Evolutionary conservation across 2,329 filamentous ascomycete genomes (phyloP).

Genomic region (Pestalotiopsis sp.): DNA sequence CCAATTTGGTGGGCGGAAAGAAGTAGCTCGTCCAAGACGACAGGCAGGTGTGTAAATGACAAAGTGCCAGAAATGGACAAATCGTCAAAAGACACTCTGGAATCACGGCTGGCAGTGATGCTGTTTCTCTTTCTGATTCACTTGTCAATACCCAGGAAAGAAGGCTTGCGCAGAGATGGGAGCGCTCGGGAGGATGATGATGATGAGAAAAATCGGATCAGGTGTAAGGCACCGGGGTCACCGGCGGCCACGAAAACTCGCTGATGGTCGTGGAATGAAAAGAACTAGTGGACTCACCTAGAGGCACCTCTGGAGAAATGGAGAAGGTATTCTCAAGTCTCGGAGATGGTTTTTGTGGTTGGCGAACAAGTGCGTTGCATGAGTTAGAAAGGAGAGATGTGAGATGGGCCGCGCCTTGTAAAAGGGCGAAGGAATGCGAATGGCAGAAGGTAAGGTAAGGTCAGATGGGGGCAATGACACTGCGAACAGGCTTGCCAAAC

Average conservation of each 20-base stretch:
- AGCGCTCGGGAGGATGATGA: neutral
- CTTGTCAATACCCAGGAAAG: neutral
- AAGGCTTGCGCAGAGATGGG: neutral
- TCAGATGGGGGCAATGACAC: neutral
- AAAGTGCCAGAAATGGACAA: neutral
- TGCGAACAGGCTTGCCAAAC: neutral
- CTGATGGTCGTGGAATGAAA: neutral
- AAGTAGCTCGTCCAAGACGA: neutral
- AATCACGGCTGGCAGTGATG: neutral
- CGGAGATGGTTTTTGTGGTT: neutral
- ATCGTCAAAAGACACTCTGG: neutral
- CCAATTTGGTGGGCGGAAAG: neutral
- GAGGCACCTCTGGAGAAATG: neutral
- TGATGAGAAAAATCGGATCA: conserved; percentile 7
- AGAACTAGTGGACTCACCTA: neutral
- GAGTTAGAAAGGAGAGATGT: neutral
- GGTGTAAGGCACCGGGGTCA: conserved; percentile 8
- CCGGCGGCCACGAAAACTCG: conserved; percentile 1
- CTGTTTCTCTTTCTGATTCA: neutral
- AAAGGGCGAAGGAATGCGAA: conserved; percentile 4
- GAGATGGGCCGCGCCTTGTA: conserved; percentile 5
- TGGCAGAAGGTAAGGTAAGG: neutral
- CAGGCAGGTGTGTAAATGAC: neutral
- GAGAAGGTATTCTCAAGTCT: neutral
- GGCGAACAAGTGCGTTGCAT: neutral